A percentile compares a stretch with the other conserved stretches of the same genome.
phyloP scores from a whole-genome alignment of 768 basidiomycete species.

The Leccinum pellstonianum region DNA sequence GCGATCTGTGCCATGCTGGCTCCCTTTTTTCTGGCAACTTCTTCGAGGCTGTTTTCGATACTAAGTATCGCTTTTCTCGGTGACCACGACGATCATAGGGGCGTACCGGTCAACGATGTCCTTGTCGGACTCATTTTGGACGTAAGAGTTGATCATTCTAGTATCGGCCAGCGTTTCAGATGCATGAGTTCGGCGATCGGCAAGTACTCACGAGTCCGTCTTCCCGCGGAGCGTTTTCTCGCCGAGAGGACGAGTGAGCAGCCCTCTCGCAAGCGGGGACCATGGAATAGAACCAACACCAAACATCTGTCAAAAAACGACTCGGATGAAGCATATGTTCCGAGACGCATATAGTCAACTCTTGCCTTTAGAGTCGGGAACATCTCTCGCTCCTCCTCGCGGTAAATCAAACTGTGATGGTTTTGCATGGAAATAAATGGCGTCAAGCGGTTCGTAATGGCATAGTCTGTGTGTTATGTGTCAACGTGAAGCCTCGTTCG shows the following conservation, averaged over 20 bases:
- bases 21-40: conserved; percentile 5
- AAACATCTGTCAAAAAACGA: conserved; percentile 34
- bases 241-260: conserved; percentile 5
- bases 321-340: conserved; percentile 45
- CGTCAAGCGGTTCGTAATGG: conserved; percentile 42
- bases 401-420: conserved; percentile 53
- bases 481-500: not conserved
- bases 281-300: conserved; percentile 7
- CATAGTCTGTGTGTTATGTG: conserved; percentile 33
- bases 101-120: conserved; percentile 10
- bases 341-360: conserved; percentile 9
- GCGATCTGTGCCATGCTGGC: conserved; percentile 2
- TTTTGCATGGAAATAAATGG: conserved; percentile 69
- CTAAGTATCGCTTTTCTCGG: not conserved
- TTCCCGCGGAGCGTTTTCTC: conserved; percentile 4
- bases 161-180: not conserved
- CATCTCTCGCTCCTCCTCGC: conserved; percentile 62
- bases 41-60: conserved; percentile 4
- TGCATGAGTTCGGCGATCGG: not conserved
- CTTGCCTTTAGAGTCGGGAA: conserved; percentile 43
- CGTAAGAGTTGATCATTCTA: conserved; percentile 5
- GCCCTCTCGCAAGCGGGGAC: conserved; percentile 5
- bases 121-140: conserved; percentile 12
- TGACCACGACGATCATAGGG: too few species aligned
- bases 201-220: conserved; percentile 1